These are phyloP conservation scores for Macaranga tanarius DNA, from an alignment of 441 rosid genomes.

Conservation along the genomic window DNA sequence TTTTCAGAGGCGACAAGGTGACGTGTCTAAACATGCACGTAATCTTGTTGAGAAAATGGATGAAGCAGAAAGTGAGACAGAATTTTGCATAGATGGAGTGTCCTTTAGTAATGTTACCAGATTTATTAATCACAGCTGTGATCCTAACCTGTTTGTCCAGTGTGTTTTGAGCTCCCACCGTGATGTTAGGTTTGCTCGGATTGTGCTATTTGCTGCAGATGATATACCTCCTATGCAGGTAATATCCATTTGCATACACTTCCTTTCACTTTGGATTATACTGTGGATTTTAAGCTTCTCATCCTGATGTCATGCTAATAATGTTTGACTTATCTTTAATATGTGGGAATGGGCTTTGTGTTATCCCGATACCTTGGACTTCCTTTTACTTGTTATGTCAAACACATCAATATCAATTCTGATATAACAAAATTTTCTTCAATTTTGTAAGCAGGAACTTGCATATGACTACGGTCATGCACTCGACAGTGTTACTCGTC, in stretches of 20 bases:
- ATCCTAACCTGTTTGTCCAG: conserved; percentile 49
- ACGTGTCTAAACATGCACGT: conserved; percentile 25
- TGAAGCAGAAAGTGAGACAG: conserved; percentile 33
- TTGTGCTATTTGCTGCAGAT: conserved; percentile 48
- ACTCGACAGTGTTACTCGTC: conserved; percentile 67
- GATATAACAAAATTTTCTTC: conserved; percentile 6
- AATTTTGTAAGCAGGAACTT: conserved; percentile 51
- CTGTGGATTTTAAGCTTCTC: conserved; percentile 3
- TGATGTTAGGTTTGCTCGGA: conserved; percentile 47
- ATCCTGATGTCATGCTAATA: background rate
- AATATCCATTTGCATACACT: background rate
- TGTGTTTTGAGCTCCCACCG: conserved; percentile 47
- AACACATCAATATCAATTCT: background rate
- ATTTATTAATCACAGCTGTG: conserved; percentile 51
- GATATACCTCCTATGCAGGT: conserved; percentile 50
- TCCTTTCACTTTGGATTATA: background rate
- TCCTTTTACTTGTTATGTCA: background rate
- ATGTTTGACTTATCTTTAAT: background rate
- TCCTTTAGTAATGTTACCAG: conserved; percentile 43
- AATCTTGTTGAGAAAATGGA: conserved; percentile 15
- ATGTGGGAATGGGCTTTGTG: background rate
- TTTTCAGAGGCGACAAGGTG: conserved; percentile 38
- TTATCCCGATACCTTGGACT: background rate
- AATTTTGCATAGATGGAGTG: conserved; percentile 47
- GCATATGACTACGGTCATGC: conserved; percentile 75